Evolutionary conservation across 2,329 filamentous ascomycete genomes (phyloP).

Genomic region (Didymella exigua): DNA sequence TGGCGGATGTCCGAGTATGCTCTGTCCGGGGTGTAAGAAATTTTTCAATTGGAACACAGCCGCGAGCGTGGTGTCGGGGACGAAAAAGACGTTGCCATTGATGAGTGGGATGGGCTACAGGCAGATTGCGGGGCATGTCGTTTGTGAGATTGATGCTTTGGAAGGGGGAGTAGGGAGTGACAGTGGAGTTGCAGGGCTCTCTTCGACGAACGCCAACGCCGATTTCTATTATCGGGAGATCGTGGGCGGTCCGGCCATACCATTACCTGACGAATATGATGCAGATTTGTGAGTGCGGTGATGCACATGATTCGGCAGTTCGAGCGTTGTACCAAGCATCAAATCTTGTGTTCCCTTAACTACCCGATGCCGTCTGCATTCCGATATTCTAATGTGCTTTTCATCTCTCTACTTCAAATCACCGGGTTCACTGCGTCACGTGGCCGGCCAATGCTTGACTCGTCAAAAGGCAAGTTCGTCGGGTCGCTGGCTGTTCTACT

Average conservation of each 20-base stretch:
- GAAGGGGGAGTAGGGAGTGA: not conserved
- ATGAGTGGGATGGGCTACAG: not conserved
- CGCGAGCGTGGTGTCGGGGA: conserved; percentile 28
- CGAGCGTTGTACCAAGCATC: too few species aligned
- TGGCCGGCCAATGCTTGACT: not conserved
- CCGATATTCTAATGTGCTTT: too few species aligned
- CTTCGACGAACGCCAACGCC: too few species aligned
- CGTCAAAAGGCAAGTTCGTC: not conserved
- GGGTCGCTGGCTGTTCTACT: not conserved
- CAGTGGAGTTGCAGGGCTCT: not conserved
- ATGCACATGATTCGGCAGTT: too few species aligned
- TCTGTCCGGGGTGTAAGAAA: conserved; percentile 30
- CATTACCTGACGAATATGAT: conserved; percentile 4
- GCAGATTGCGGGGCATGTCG: not conserved
- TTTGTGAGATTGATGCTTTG: conserved; percentile 9
- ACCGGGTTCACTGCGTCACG: not conserved
- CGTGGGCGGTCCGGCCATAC: not conserved
- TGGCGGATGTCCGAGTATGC: conserved; percentile 36
- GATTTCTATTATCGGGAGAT: not conserved
- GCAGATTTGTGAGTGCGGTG: not conserved
- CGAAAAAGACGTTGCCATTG: conserved; percentile 17
- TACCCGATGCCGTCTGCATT: too few species aligned
- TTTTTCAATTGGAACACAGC: conserved; percentile 38
- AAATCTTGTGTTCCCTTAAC: too few species aligned
- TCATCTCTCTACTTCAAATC: too few species aligned